Evolutionary conservation across 768 basidiomycete genomes (phyloP), one percentile per base, ranked within the genome.

Genomic region (Gloeophyllum trabeum): DNA sequence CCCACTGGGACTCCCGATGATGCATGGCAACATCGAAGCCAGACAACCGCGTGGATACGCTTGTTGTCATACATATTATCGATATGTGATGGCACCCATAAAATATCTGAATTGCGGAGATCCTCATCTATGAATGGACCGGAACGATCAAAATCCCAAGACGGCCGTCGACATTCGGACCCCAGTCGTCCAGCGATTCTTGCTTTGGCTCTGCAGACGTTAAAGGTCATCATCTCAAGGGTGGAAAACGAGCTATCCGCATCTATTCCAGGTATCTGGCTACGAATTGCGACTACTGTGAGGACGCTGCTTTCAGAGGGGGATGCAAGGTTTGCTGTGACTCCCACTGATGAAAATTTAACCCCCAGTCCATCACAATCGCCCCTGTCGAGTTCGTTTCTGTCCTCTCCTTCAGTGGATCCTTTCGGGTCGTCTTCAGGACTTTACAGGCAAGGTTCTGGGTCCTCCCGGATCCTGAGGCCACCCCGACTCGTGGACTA

Each of bases 401-500:
- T n/a, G n/a, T n/a, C n/a, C n/a, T n/a, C n/a, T n/a, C n/a, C n/a
- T n/a, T n/a, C n/a, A n/a, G n/a, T 7, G 30, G 4, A 39, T 40
- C 6, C 43, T 52, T 4, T 53, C 61, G 14, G 48, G 28, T 47
- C 61, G 16, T 54, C 54, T 35, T 50, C 57, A 36, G 53, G 61
- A 42, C 54, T 43, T 47, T 52, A 40, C 38, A 51, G 7, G 45
- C 48, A 39, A n/a, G n/a, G n/a, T n/a, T n/a, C n/a, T n/a, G n/a
- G n/a, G n/a, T n/a, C 60, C 51, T 32, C 50, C 47, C 48, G 22
- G 42, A 51, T 57, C 39, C 49, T 52, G 22, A 61, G 58, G 32
- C 20, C 16, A 16, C 81, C 81, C 3, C 68, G 81, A 22, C 61
- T 81, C 20, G 61, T 83, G 4, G 85, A 88, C 54, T 87, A 84